Evolutionary conservation across 345 rosid species (phyloP).

Genomic region (Eutrema japonicum): DNA sequence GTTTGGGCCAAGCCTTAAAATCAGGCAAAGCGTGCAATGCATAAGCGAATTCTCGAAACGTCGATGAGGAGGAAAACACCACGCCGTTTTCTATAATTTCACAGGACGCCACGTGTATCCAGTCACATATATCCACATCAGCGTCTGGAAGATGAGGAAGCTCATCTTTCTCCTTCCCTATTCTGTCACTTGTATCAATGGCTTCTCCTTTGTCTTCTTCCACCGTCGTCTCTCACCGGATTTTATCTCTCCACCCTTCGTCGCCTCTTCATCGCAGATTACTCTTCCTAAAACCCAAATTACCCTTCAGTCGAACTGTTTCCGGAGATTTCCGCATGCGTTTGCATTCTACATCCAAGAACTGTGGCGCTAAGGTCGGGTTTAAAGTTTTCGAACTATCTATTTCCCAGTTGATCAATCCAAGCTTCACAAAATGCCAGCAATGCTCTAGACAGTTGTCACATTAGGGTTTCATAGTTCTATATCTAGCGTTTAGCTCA

Average conservation of each 20-base stretch:
- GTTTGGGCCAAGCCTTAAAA: slow-evolving; percentile 23
- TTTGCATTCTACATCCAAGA: slow-evolving; percentile 45
- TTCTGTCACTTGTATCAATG: slow-evolving; percentile 49
- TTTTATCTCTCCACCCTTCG: slow-evolving; percentile 33
- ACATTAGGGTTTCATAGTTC: slow-evolving; percentile 2
- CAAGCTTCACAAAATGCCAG: neutral
- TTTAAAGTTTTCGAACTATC: neutral
- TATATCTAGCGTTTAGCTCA: neutral
- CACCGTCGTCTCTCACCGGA: slow-evolving; percentile 43
- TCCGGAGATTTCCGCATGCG: slow-evolving; percentile 36
- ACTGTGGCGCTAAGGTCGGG: slow-evolving; percentile 44
- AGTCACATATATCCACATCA: slow-evolving; percentile 17
- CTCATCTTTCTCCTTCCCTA: slow-evolving; percentile 27
- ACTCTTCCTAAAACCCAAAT: slow-evolving; percentile 47
- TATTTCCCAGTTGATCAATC: neutral
- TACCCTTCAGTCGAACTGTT: slow-evolving; percentile 30
- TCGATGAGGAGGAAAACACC: slow-evolving; percentile 5
- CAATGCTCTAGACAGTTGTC: neutral
- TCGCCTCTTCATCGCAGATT: slow-evolving; percentile 36
- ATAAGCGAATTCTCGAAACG: slow-evolving; percentile 14
- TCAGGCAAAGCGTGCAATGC: slow-evolving; percentile 15
- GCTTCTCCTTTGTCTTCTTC: slow-evolving; percentile 62
- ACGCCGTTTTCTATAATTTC: neutral
- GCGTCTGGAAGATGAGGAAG: slow-evolving; percentile 46
- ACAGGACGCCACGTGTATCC: neutral